Percentiles rank a stretch among this genome's conserved stretches.
phyloP scores from a whole-genome alignment of 768 basidiomycete species.

The Russula vinacea region DNA sequence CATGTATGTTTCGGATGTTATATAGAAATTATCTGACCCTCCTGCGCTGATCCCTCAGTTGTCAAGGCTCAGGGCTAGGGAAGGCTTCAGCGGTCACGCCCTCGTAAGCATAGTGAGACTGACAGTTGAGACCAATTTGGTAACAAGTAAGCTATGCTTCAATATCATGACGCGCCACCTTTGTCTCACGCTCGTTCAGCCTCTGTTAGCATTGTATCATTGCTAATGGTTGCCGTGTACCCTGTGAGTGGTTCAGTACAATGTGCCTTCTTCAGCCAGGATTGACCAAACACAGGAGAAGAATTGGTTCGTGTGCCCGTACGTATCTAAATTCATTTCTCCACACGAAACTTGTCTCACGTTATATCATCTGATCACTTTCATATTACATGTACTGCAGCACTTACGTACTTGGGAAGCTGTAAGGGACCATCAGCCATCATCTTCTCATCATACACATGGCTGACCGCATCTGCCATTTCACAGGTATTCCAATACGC shows the following conservation, averaged over 20 bases:
- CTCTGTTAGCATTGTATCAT: neutral
- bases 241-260: conserved; percentile 2
- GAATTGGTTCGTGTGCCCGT: conserved; percentile 18
- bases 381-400: neutral
- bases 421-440: conserved; percentile 13
- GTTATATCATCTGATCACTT: neutral
- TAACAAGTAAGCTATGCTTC: conserved; percentile 19
- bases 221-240: conserved; percentile 1
- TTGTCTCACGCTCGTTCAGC: conserved; percentile 2
- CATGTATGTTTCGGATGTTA: neutral
- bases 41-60: neutral
- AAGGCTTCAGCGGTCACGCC: conserved; percentile 2
- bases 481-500: conserved; percentile 32
- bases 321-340: neutral
- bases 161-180: too few relatives aligned
- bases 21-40: neutral
- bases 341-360: neutral
- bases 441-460: neutral
- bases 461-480: neutral
- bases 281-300: conserved; percentile 9
- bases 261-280: neutral
- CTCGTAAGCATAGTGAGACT: conserved; percentile 30
- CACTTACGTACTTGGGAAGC: conserved; percentile 21
- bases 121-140: conserved; percentile 33
- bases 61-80: neutral